phyloP scores from a whole-genome alignment of 2,329 filamentous ascomycete species.

The Nemania serpens region DNA sequence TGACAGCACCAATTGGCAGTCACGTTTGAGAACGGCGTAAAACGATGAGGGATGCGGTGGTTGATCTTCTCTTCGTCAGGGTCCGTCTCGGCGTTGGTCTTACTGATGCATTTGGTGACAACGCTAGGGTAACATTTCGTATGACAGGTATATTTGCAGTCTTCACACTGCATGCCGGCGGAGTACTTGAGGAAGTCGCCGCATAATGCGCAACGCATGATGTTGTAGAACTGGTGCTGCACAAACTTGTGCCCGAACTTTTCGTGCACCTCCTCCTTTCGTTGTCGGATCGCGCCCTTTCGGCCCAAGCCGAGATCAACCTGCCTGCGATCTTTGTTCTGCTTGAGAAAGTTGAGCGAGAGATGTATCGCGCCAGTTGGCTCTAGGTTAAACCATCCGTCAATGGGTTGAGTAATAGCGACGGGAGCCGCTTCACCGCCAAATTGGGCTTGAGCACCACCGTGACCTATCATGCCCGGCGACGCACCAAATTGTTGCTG shows the following conservation, averaged over 20 bases:
- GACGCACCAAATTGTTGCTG: slow-evolving; percentile 50
- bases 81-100: slow-evolving; percentile 97
- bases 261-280: slow-evolving; percentile 97
- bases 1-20: slow-evolving; percentile 99
- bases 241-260: slow-evolving; percentile 99
- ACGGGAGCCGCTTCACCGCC: slow-evolving; percentile 52
- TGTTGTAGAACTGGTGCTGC: slow-evolving; percentile 99
- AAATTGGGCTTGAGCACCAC: slow-evolving; percentile 37
- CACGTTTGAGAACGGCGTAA: slow-evolving; percentile 95
- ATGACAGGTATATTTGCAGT: slow-evolving; percentile 99
- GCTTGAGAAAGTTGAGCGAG: slow-evolving; percentile 89
- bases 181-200: slow-evolving; percentile 99
- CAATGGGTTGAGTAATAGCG: slow-evolving; percentile 68
- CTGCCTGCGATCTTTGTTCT: slow-evolving; percentile 78
- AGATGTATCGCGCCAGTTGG: slow-evolving; percentile 92
- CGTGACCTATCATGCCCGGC: slow-evolving; percentile 47
- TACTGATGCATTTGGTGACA: slow-evolving; percentile 99
- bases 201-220: slow-evolving; percentile 98
- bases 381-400: slow-evolving; percentile 96
- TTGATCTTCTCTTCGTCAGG: slow-evolving; percentile 99
- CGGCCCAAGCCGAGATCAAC: slow-evolving; percentile 90
- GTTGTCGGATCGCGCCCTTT: slow-evolving; percentile 94
- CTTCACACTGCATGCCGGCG: slow-evolving; percentile 97
- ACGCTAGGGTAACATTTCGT: slow-evolving; percentile 96
- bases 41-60: slow-evolving; percentile 96